A percentile compares a stretch with the other conserved stretches of the same genome.
These are phyloP conservation scores for Xenosphaeropsis pyriputrescens DNA, from an alignment of 2,329 filamentous ascomycete species.

Conservation along the genomic window DNA sequence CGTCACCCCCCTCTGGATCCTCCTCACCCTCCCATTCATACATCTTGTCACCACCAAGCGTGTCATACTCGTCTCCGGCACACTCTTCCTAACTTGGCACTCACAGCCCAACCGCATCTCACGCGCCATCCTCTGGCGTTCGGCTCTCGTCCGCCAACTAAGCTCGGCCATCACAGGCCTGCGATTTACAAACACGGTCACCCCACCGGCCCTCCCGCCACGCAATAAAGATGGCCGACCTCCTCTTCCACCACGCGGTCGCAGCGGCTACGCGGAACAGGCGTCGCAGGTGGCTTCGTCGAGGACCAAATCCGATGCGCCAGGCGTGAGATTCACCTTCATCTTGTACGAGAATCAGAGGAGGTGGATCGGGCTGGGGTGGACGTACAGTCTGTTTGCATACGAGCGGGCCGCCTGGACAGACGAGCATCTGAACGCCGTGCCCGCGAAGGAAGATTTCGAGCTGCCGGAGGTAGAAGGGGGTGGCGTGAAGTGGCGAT, in stretches of 20 bases:
- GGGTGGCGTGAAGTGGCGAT: constrained; percentile 53
- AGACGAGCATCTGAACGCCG: constrained; percentile 80
- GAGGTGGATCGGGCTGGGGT: constrained; percentile 86
- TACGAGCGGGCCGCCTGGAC: constrained; percentile 90
- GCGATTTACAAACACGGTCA: constrained; percentile 41
- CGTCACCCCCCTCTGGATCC: constrained; percentile 77
- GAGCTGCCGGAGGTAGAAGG: constrained; percentile 52
- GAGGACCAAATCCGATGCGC: constrained; percentile 34
- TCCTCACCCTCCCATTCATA: constrained; percentile 67
- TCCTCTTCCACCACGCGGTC: constrained; percentile 14
- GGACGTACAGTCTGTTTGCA: constrained; percentile 81
- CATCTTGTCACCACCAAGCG: constrained; percentile 77
- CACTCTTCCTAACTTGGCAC: constrained; percentile 81
- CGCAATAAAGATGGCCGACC: constrained; percentile 16
- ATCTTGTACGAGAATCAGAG: constrained; percentile 94
- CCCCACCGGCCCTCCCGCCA: constrained; percentile 7
- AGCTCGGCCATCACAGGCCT: constrained; percentile 69
- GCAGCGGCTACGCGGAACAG: constrained; percentile 9
- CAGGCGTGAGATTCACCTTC: constrained; percentile 90
- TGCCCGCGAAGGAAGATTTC: constrained; percentile 61
- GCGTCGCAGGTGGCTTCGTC: constrained; percentile 19
- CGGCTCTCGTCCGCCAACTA: constrained; percentile 54
- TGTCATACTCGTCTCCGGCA: constrained; percentile 74
- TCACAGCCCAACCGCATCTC: constrained; percentile 74
- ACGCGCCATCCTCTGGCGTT: constrained; percentile 82